phyloP scores from a whole-genome alignment of 1,284 basidiomycete species.

The Papiliotrema fonsecae region DNA sequence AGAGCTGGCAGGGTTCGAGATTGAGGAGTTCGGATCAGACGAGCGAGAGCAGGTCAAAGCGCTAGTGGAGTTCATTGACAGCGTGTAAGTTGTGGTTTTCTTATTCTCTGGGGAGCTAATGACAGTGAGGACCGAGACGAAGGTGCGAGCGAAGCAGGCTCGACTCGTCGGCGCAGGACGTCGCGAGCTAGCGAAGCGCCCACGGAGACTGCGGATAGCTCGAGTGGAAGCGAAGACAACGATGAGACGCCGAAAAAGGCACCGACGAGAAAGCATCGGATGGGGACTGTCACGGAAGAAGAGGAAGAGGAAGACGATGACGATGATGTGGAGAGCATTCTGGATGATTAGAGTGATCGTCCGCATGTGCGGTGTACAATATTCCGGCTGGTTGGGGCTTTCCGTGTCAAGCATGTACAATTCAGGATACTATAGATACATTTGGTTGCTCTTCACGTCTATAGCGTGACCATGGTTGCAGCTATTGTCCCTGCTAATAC shows the following conservation, averaged over 20 bases:
- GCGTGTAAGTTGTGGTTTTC: constrained; percentile 37
- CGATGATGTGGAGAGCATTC: constrained; percentile 23
- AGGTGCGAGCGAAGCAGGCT: constrained; percentile 16
- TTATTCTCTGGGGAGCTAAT: too few relatives aligned
- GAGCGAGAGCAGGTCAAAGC: constrained; percentile 25
- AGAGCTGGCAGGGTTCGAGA: constrained; percentile 61
- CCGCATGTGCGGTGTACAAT: not conserved
- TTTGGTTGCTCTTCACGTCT: too few relatives aligned
- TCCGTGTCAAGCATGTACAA: too few relatives aligned
- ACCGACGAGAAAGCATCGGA: constrained; percentile 14
- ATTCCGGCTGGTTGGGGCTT: too few relatives aligned
- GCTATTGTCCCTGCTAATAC: too few relatives aligned
- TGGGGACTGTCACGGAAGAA: constrained; percentile 10
- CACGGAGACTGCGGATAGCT: not conserved
- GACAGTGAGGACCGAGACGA: constrained; percentile 21
- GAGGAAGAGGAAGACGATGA: constrained; percentile 22
- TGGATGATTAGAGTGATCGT: constrained; percentile 7
- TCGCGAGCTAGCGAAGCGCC: constrained; percentile 4
- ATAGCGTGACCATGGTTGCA: too few relatives aligned
- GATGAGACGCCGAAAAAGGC: constrained; percentile 1
- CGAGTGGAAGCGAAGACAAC: constrained; percentile 4
- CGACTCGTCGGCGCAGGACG: constrained; percentile 4
- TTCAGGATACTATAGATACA: too few relatives aligned
- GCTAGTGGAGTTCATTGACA: constrained; percentile 43
- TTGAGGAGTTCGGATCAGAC: constrained; percentile 52